Evolutionary conservation across 2,329 filamentous ascomycete species (phyloP), one percentile per base, ranked within the genome.

Genomic region (Stagonosporopsis chrysanthemi): DNA sequence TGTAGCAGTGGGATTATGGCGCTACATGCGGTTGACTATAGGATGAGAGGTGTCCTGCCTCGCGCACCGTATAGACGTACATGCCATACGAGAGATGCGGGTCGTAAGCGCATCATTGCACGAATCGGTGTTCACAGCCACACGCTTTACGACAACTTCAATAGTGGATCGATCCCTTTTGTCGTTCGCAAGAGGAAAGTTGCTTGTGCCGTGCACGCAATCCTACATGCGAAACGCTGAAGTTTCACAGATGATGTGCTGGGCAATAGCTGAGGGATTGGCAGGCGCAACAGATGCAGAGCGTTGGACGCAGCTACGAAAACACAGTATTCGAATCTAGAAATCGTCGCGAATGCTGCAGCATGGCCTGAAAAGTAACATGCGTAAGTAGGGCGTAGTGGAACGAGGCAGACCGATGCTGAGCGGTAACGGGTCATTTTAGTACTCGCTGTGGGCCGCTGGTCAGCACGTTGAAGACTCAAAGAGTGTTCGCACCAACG

Each of bases 101-200:
- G 42, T 42, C 53, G 29, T 17, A 59, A 69, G 31, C 67, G 68
- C 70, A 68, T 70, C 41, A 43, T 58, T 65, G 52, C 52, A 66
- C 66, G 49, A 68, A 64, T 46, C 24, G 56, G 61, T 54, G 11
- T 44, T 55, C 67, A 68, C 60, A 72, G 71, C 71, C 71, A 67
- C 71, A 41, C 59, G 52, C 62, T 64, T 72, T 63, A 72, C 70
- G 68, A 72, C 66, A 60, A 63, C 52, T 56, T 39, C 44, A 39
- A 40, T 40, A 35, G 42, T 57, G 48, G 58, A 58, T 40, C 55
- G n/a, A 41, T 44, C 45, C 38, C 52, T 41, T 57, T 47, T 23
- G 23, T 52, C 57, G 56, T 40, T 58, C 29, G 42, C 50, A 56
- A 48, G 33, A 39, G 53, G 31, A 33, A 46, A 53, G 8, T 23